These are phyloP conservation scores for Sphaerulina musiva DNA, from an alignment of 2,329 filamentous ascomycete genomes.

Conservation along the genomic window DNA sequence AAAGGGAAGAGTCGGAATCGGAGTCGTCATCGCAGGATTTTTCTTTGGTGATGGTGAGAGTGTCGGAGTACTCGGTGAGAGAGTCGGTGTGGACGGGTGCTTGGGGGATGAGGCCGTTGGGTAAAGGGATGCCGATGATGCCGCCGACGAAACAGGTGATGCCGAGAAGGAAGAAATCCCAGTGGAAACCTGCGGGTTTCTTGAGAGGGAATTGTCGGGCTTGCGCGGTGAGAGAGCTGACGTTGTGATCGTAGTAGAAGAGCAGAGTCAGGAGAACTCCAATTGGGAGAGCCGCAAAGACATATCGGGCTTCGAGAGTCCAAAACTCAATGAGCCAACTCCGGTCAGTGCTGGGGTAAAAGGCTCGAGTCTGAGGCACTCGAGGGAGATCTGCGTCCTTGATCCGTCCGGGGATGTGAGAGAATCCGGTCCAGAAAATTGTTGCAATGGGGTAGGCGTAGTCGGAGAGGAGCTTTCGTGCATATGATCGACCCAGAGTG, in stretches of 20 bases:
- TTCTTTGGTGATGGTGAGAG: conserved; percentile 40
- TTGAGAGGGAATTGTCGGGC: conserved; percentile 50
- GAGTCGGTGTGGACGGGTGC: conserved; percentile 55
- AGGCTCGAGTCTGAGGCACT: conserved; percentile 42
- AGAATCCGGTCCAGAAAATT: conserved; percentile 50
- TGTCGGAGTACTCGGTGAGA: conserved; percentile 39
- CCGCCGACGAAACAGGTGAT: conserved; percentile 51
- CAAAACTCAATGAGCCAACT: conserved; percentile 50
- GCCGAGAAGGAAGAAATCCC: conserved; percentile 55
- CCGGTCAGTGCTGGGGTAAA: conserved; percentile 43
- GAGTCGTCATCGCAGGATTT: conserved; percentile 38
- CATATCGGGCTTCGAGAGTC: conserved; percentile 47
- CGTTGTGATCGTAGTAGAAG: conserved; percentile 53
- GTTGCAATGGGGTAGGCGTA: conserved; percentile 50
- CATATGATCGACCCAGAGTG: conserved; percentile 40
- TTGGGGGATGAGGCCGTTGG: conserved; percentile 55
- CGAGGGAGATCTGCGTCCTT: conserved; percentile 38
- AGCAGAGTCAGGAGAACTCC: conserved; percentile 49
- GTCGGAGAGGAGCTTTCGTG: conserved; percentile 46
- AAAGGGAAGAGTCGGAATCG: too few species aligned
- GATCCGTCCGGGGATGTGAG: conserved; percentile 46
- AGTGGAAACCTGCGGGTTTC: conserved; percentile 56
- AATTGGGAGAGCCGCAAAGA: conserved; percentile 50
- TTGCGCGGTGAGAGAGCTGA: conserved; percentile 52
- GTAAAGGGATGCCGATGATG: conserved; percentile 52